Conservation (phyloP, 257 asterid species). For the Verbascum thapsus region DNA sequence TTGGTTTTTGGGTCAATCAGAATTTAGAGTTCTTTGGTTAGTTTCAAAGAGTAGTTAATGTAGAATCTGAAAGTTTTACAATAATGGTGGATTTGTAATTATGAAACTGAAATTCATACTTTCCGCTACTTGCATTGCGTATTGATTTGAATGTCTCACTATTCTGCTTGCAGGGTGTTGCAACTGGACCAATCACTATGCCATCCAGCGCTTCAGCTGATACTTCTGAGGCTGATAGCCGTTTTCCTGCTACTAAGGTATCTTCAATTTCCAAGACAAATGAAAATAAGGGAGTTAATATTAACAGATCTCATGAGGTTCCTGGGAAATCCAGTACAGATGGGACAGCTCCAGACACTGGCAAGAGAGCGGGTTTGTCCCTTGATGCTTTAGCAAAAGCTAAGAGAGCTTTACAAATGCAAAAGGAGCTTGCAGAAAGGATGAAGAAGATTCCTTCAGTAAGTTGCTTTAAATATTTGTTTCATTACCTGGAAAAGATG, state of each 20-base stretch:
- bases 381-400: constrained; percentile 91
- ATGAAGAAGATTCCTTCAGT: constrained; percentile 75
- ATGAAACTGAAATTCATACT: neutral
- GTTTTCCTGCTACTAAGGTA: constrained; percentile 82
- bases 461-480: constrained; percentile 38
- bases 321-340: constrained; percentile 99
- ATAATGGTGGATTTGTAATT: constrained; percentile 6
- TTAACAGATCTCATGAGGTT: constrained; percentile 98
- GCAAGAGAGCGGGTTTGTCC: constrained; percentile 74
- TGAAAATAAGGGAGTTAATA: constrained; percentile 99
- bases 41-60: constrained; percentile 17
- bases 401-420: constrained; percentile 77
- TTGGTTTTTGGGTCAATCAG: constrained; percentile 1
- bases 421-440: constrained; percentile 73
- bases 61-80: constrained; percentile 15
- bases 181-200: constrained; percentile 45
- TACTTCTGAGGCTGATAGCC: constrained; percentile 38
- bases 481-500: constrained; percentile 3
- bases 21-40: constrained; percentile 5
- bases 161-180: constrained; percentile 57
- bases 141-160: constrained; percentile 21
- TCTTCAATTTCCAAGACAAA: constrained; percentile 88
- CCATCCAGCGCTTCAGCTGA: constrained; percentile 48
- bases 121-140: neutral
- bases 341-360: constrained; percentile 73